Conservation (phyloP, 768 basidiomycete species). For the Boletus vermiculosoides region DNA sequence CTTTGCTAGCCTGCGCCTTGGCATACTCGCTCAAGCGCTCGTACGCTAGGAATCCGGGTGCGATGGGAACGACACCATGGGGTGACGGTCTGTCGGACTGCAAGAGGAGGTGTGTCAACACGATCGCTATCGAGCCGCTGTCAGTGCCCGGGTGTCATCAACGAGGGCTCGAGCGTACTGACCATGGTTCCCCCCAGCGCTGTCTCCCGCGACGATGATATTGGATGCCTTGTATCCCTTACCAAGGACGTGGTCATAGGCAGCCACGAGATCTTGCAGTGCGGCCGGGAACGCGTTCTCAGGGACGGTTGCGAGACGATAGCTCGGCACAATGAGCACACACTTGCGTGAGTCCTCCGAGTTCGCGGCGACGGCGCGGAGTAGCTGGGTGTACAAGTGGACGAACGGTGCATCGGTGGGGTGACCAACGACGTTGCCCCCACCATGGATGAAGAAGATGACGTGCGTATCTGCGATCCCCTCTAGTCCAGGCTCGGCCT, state of each 20-base stretch:
- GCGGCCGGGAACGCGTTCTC: slow-evolving; percentile 25
- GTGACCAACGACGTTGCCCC: slow-evolving; percentile 19
- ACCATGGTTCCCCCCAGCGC: too few relatives aligned
- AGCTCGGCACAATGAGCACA: slow-evolving; percentile 22
- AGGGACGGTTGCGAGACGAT: slow-evolving; percentile 24
- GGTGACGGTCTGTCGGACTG: slow-evolving; percentile 55
- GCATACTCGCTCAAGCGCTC: background rate
- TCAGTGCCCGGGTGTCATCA: background rate
- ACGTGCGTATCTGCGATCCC: slow-evolving; percentile 5
- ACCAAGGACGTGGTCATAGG: slow-evolving; percentile 26
- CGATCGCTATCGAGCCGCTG: slow-evolving; percentile 11
- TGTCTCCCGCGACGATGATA: too few relatives aligned
- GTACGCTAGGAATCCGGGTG: slow-evolving; percentile 36
- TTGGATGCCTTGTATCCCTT: too few relatives aligned
- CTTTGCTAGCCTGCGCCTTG: background rate
- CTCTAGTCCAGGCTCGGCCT: background rate
- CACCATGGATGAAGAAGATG: slow-evolving; percentile 28
- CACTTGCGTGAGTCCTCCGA: slow-evolving; percentile 1
- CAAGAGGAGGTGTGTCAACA: slow-evolving; percentile 35
- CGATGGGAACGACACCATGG: slow-evolving; percentile 53
- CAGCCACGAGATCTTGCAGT: slow-evolving; percentile 24
- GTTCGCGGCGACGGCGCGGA: slow-evolving; percentile 6
- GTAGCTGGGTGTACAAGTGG: slow-evolving; percentile 6
- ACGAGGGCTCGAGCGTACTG: too few relatives aligned
- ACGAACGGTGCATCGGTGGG: slow-evolving; percentile 9